phyloP scores from a whole-genome alignment of 306 rosid genomes.

The Vicia villosa region DNA sequence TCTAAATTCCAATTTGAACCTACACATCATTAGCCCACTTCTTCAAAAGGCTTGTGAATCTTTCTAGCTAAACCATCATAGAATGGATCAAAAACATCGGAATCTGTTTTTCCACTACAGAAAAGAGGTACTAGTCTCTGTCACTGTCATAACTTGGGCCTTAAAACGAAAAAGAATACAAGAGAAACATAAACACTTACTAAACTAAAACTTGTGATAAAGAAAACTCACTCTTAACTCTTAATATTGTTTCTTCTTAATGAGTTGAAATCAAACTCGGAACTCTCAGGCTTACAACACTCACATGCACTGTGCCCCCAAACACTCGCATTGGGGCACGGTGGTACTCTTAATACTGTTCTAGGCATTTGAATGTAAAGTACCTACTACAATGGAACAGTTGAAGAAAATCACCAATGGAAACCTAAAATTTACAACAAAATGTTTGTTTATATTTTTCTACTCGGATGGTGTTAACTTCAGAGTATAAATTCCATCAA shows the following conservation, averaged over 20 bases:
- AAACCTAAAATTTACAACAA: constrained; percentile 5
- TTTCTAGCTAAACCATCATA: background rate
- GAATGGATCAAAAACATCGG: background rate
- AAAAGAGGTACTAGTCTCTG: background rate
- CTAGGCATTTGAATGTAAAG: background rate
- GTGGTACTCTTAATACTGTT: background rate
- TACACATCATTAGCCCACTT: background rate
- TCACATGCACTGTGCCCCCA: too few relatives aligned
- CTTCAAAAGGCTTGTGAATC: background rate
- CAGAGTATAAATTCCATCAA: too few relatives aligned
- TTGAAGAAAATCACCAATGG: constrained; percentile 18
- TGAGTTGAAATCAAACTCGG: too few relatives aligned
- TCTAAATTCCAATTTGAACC: background rate
- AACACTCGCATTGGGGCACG: too few relatives aligned
- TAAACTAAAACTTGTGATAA: background rate
- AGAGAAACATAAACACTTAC: background rate
- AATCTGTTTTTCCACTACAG: background rate
- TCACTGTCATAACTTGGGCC: background rate
- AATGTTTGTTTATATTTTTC: background rate
- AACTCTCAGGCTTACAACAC: too few relatives aligned
- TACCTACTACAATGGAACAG: background rate
- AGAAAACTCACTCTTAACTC: background rate
- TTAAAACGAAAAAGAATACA: background rate
- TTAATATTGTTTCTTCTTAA: background rate
- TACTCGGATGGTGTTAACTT: too few relatives aligned